Percentiles rank a stretch among this genome's conserved stretches.
Evolutionary conservation across 352 stramenopile genomes (phyloP).

Genomic region (Pythium periplocum): DNA sequence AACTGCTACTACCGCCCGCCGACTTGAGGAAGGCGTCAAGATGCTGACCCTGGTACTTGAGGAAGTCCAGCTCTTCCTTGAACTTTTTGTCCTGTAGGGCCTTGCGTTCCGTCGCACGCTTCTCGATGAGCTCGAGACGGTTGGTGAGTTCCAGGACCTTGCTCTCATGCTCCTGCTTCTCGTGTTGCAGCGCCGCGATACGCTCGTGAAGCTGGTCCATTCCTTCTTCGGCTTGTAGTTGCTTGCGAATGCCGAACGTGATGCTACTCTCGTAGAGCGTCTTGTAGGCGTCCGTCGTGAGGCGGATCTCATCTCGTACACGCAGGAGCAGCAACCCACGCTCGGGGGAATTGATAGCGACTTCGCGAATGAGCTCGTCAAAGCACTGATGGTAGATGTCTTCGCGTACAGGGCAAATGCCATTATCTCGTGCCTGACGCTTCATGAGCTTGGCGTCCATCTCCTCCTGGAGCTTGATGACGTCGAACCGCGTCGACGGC

Average conservation of each 20-base stretch:
- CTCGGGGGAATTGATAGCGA: constrained; percentile 90
- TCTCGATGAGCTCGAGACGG: constrained; percentile 92
- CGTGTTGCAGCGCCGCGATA: constrained; percentile 36
- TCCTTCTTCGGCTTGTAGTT: constrained; percentile 90
- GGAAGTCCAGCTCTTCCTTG: constrained; percentile 93
- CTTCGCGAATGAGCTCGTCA: constrained; percentile 91
- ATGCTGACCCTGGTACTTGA: constrained; percentile 95
- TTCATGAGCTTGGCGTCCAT: constrained; percentile 88
- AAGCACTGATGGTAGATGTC: constrained; percentile 92
- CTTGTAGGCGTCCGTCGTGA: constrained; percentile 95
- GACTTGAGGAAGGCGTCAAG: constrained; percentile 94
- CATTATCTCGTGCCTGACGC: constrained; percentile 88
- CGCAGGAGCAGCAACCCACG: constrained; percentile 88
- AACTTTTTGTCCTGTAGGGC: constrained; percentile 91
- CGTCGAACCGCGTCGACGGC: constrained; percentile 89
- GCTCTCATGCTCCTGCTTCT: constrained; percentile 72
- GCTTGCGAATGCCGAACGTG: constrained; percentile 92
- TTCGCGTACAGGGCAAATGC: constrained; percentile 92
- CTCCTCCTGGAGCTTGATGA: constrained; percentile 88
- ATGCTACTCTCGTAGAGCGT: constrained; percentile 93
- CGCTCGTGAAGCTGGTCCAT: constrained; percentile 82
- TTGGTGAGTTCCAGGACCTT: constrained; percentile 88
- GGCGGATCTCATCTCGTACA: constrained; percentile 90
- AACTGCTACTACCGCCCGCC: constrained; percentile 44
- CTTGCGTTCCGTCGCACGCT: constrained; percentile 82